Base-by-base conservation (phyloP, 2,329 filamentous ascomycete genomes). In the Calonectria multiphialidica region DNA sequence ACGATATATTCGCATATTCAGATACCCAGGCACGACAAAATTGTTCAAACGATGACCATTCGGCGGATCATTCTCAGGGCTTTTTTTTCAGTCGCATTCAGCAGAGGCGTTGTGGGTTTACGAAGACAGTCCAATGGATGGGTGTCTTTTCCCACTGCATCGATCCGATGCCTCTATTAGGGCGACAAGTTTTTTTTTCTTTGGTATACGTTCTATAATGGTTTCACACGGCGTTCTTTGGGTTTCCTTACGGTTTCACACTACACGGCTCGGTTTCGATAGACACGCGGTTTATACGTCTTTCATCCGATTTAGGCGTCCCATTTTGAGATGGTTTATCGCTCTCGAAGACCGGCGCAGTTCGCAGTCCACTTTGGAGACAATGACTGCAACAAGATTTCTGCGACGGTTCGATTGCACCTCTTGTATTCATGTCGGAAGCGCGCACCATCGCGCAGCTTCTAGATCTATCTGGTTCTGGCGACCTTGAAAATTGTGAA, bases 1-100 rank as follows among this genome's bases (percentile, higher is more conserved):
- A 83, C 81, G 80, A 82, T 78, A 77, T 72, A 80, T 79, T 80
- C 78, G 79, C 80, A 81, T 80, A 76, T 81, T 82, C 81, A 83
- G 83, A 84, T 84, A 85, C 83, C 81, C 82, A 79, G 79, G 76
- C 80, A 83, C 82, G 82, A 83, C 79, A 82, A 82, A 79, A 80
- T 79, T 79, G 74, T 78, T 80, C 74, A 79, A 73, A 76, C 75
- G 68, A 78, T 78, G 75, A 80, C 73, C 72, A 73, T 79, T 79
- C 74, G 73, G 78, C 75, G 76, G 74, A 79, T 78, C 72, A 74
- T 76, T 79, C 74, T 78, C 77, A 74, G 76, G 77, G 71, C 75
- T 79, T 72, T 66, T 71, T 72, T 47, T 44, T 61, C 53, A 21
- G 74, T 70, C 70, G 72, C 70, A 71, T 70, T 66, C 69, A 69